A percentile compares a stretch with the other conserved stretches of the same genome.
These are phyloP conservation scores for Metarhizium brunneum DNA, from an alignment of 2,329 filamentous ascomycete genomes.

Conservation along the genomic window DNA sequence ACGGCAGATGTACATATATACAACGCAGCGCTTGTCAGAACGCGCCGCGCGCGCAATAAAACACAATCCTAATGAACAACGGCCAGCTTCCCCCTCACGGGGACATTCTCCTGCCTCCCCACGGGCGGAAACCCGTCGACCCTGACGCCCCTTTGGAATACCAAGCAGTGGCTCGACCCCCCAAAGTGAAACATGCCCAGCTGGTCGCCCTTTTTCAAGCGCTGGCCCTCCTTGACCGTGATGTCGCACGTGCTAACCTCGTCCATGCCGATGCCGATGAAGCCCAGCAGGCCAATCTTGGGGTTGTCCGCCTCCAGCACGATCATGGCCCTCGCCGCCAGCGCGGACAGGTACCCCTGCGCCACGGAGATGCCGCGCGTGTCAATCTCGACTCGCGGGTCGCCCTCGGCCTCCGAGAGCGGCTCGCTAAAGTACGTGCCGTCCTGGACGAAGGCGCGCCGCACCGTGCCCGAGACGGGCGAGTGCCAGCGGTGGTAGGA, in stretches of 20 bases:
- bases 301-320: constrained; percentile 62
- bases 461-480: constrained; percentile 54
- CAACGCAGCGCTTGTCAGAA: no score
- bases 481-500: constrained; percentile 67
- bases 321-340: constrained; percentile 62
- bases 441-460: constrained; percentile 46
- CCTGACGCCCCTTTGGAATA: constrained; percentile 52
- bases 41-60: no score
- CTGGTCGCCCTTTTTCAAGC: constrained; percentile 60
- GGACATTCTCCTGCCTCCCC: constrained; percentile 27
- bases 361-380: constrained; percentile 34
- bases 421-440: constrained; percentile 62
- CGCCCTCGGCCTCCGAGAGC: constrained; percentile 25
- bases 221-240: constrained; percentile 56
- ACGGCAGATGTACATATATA: no score
- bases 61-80: constrained; percentile 12
- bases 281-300: constrained; percentile 58
- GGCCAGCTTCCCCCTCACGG: constrained; percentile 28
- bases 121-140: constrained; percentile 29
- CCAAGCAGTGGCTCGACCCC: constrained; percentile 59
- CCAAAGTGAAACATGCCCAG: constrained; percentile 75
- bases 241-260: constrained; percentile 69
- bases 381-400: constrained; percentile 25
- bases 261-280: constrained; percentile 66
- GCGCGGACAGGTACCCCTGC: constrained; percentile 56